These are phyloP conservation scores for Amylocarpus encephaloides DNA, from an alignment of 2,329 filamentous ascomycete species.

Conservation along the genomic window DNA sequence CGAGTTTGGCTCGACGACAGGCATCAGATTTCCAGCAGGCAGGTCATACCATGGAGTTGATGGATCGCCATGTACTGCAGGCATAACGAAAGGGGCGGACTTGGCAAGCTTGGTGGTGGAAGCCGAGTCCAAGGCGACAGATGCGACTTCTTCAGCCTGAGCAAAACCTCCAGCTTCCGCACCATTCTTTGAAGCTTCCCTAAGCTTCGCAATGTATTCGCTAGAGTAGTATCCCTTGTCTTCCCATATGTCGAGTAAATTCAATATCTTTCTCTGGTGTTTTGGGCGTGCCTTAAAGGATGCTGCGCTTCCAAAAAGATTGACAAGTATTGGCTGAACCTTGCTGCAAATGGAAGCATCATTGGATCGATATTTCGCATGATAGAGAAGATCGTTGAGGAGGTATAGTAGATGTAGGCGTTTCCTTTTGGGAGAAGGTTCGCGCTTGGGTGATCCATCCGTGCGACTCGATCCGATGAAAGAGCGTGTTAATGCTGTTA, in stretches of 20 bases:
- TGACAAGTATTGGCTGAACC: slow-evolving; percentile 52
- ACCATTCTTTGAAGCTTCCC: slow-evolving; percentile 46
- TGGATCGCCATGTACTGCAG: slow-evolving; percentile 69
- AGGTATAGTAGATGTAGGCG: slow-evolving; percentile 73
- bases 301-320: slow-evolving; percentile 55
- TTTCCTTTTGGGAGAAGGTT: slow-evolving; percentile 58
- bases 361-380: slow-evolving; percentile 49
- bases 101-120: slow-evolving; percentile 47
- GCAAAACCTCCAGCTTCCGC: slow-evolving; percentile 26
- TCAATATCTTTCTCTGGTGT: slow-evolving; percentile 56
- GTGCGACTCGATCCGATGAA: slow-evolving; percentile 34
- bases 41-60: slow-evolving; percentile 73
- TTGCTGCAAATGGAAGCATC: slow-evolving; percentile 47
- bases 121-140: slow-evolving; percentile 16
- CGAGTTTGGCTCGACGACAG: slow-evolving; percentile 70
- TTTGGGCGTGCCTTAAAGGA: slow-evolving; percentile 56
- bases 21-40: slow-evolving; percentile 74
- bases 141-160: slow-evolving; percentile 15
- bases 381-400: slow-evolving; percentile 71
- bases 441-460: slow-evolving; percentile 32
- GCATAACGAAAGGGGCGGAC: slow-evolving; percentile 64
- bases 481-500: slow-evolving; percentile 61
- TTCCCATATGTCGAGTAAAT: slow-evolving; percentile 66
- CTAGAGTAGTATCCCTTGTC: slow-evolving; percentile 54
- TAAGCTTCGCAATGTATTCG: slow-evolving; percentile 51